Percentiles rank a stretch among this genome's conserved stretches.
phyloP scores from a whole-genome alignment of 176 grass and related monocot genomes.

The Pharus latifolius region DNA sequence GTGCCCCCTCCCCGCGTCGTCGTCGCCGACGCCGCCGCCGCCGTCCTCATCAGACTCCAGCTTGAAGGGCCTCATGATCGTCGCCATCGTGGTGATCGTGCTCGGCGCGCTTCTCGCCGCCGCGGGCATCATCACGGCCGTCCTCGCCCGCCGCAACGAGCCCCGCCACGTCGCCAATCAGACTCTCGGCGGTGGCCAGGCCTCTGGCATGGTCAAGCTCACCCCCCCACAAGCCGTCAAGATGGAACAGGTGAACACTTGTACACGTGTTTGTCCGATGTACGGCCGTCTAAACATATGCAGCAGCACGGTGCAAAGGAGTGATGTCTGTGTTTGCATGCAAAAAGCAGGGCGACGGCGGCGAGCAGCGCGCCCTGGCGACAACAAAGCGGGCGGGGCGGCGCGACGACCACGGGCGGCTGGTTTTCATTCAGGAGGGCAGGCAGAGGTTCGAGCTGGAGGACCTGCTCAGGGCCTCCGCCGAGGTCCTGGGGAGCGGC shows the following conservation, averaged over 20 bases:
- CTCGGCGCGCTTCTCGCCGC: constrained; percentile 23
- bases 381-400: constrained; percentile 22
- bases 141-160: constrained; percentile 14
- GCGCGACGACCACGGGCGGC: constrained; percentile 31
- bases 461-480: constrained; percentile 67
- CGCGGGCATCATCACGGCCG: constrained; percentile 9
- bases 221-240: constrained; percentile 12
- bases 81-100: constrained; percentile 38
- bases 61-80: constrained; percentile 29
- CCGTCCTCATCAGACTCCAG: neutral
- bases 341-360: neutral
- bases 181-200: neutral
- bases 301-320: no score
- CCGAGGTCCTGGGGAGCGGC: constrained; percentile 82
- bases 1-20: constrained; percentile 9
- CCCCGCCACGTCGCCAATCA: neutral
- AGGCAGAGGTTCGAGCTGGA: constrained; percentile 57
- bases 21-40: neutral
- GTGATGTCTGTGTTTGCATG: neutral
- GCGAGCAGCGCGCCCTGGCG: constrained; percentile 4
- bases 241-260: constrained; percentile 13
- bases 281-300: no score
- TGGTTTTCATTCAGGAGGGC: constrained; percentile 56
- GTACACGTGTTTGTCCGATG: no score
- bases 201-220: neutral